These are phyloP conservation scores for Arabidopsis hybrid DNA, from an alignment of 441 rosid species.

Conservation along the genomic window DNA sequence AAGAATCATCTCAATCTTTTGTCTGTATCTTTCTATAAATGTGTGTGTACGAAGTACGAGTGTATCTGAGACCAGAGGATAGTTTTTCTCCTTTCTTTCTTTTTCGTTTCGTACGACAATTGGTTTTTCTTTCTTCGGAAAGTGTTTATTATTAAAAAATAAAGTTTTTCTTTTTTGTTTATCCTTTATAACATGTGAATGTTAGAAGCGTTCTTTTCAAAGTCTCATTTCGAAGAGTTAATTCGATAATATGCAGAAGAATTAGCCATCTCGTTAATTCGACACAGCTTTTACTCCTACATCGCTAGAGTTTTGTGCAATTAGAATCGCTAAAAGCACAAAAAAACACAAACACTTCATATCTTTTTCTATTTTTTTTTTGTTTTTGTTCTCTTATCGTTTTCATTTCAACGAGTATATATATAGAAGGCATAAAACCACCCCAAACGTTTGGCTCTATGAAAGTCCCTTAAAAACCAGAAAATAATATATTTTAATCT, in stretches of 20 bases:
- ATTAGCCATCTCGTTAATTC: not conserved
- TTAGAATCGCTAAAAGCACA: slow-evolving; percentile 29
- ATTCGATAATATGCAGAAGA: slow-evolving; percentile 7
- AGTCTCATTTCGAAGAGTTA: not conserved
- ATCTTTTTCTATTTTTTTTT: not conserved
- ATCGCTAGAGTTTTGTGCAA: slow-evolving; percentile 31
- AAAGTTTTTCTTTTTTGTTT: slow-evolving; percentile 10
- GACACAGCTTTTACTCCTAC: slow-evolving; percentile 26
- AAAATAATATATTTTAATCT: no score
- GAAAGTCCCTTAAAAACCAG: no score
- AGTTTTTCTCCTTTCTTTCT: slow-evolving; percentile 11
- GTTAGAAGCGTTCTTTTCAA: not conserved
- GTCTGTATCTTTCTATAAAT: slow-evolving; percentile 39
- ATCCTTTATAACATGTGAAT: slow-evolving; percentile 22
- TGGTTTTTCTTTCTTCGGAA: slow-evolving; percentile 34
- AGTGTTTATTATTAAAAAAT: not conserved
- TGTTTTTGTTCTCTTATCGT: slow-evolving; percentile 19
- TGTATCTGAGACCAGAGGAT: slow-evolving; percentile 25
- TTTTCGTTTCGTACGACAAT: slow-evolving; percentile 38
- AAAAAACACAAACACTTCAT: slow-evolving; percentile 38
- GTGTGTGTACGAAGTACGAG: slow-evolving; percentile 29
- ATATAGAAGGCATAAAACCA: not conserved
- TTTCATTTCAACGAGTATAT: slow-evolving; percentile 1
- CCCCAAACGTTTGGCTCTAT: no score
- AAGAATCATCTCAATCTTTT: slow-evolving; percentile 31